Conservation (phyloP, 2,329 filamentous ascomycete species). For the Cephalotrichum gorgonifer region DNA sequence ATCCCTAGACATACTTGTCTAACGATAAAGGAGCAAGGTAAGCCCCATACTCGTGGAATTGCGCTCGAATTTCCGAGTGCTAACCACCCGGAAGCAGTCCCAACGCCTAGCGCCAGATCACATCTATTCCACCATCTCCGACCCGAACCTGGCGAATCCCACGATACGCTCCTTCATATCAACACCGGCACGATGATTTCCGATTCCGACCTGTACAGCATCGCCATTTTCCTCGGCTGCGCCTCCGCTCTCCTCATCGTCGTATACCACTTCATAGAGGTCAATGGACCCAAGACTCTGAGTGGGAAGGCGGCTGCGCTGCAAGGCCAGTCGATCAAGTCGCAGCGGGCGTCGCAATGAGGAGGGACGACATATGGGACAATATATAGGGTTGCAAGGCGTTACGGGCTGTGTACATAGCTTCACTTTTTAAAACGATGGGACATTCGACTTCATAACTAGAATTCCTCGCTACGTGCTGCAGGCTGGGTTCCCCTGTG, state of each 20-base stretch:
- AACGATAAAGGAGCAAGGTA: not conserved
- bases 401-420: not conserved
- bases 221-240: conserved; percentile 88
- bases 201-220: conserved; percentile 79
- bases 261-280: conserved; percentile 90
- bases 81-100: not conserved
- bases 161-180: not conserved
- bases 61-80: not conserved
- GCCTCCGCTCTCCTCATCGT: conserved; percentile 87
- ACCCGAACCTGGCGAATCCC: not conserved
- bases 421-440: not conserved
- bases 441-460: not conserved
- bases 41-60: not conserved
- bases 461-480: no score
- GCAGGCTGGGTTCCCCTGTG: no score
- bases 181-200: conserved; percentile 69
- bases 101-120: not conserved
- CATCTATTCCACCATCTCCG: not conserved
- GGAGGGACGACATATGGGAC: not conserved
- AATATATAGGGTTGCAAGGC: not conserved
- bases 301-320: conserved; percentile 18
- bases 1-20: not conserved
- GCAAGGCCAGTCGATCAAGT: conserved; percentile 15
- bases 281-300: conserved; percentile 53
- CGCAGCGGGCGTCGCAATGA: not conserved